Evolutionary conservation across 2,329 filamentous ascomycete genomes (phyloP), one percentile per base, ranked within the genome.

Genomic region (Pochonia chlamydosporia): DNA sequence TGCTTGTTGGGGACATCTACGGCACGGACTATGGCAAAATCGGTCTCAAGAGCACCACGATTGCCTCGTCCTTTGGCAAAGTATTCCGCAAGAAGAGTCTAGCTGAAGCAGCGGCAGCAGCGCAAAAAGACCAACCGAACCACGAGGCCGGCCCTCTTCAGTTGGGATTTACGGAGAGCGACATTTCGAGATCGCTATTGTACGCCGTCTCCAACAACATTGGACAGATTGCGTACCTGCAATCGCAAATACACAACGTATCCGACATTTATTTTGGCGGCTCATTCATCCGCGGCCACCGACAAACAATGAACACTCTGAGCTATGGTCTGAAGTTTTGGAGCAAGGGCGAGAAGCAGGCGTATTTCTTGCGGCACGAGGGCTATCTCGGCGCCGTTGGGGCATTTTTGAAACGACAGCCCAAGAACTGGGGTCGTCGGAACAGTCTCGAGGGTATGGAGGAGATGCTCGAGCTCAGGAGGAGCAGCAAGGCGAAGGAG

Each of bases 191-290:
- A 26, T 96, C 89, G 40, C 76, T 99, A 16, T 79, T 99, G 0
- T 99, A 96, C 68, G 93, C 93, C 21, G 89, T 97, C 56, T 92
- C 87, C 64, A 97, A 97, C 73, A 97, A 97, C 68, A 96, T 97
- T 54, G 93, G 93, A 14, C 93, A 99, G 71, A 95, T 99, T 58
- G 90, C 93, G 37, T 96, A 93, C 65, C 75, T 99, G n/a, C 93
- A 97, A 63, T 93, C 89, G 5, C 91, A 96, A 64, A 93, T 96
- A 62, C 92, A 99, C 69, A 81, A 85, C 40, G 75, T 97, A 23
- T 86, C 88, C 53, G 84, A 92, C 61, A 97, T 99, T 51, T 99
- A 99, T 72, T 99, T 99, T 67, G 93, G 93, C 20, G 93, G 93
- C 21, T 93, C 87, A 6, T 99, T 97, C 64, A 97, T 99, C 62